Conservation (phyloP, 176 grass and related monocot species). For the Oropetium thomaeum region DNA sequence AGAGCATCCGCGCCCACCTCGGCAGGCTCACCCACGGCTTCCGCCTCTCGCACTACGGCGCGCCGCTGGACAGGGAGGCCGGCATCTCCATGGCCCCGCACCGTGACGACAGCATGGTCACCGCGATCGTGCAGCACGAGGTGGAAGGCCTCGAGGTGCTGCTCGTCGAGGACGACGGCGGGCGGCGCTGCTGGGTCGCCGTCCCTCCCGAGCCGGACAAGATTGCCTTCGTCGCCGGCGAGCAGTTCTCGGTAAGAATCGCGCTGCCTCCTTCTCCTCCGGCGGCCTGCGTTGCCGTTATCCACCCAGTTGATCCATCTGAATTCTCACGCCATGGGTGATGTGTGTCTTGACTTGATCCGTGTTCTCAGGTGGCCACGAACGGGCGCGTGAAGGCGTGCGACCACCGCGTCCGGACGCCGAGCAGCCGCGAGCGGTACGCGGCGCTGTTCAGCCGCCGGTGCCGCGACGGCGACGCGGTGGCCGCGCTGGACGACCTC, state of each 20-base stretch:
- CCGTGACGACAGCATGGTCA: conserved; percentile 6
- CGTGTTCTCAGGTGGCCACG: conserved; percentile 25
- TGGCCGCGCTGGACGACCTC: conserved; percentile 19
- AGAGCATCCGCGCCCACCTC: neutral
- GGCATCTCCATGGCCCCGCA: neutral
- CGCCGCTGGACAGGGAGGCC: neutral
- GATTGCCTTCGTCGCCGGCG: conserved; percentile 8
- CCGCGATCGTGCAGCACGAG: conserved; percentile 33
- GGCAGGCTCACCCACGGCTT: neutral
- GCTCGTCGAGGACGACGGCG: conserved; percentile 3
- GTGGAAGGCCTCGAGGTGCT: conserved; percentile 44
- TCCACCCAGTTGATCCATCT: neutral
- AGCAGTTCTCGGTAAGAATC: conserved; percentile 4
- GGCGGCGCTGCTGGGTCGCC: conserved; percentile 27
- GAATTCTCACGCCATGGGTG: neutral
- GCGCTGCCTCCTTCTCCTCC: neutral
- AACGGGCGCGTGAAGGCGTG: conserved; percentile 33
- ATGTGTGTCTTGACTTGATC: neutral
- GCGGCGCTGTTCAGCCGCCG: neutral
- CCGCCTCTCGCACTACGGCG: conserved; percentile 21
- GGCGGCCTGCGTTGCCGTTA: neutral
- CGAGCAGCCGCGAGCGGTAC: conserved; percentile 39
- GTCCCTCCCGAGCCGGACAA: conserved; percentile 10
- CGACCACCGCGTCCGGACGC: conserved; percentile 31
- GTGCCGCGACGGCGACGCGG: neutral